Percentiles rank a stretch among this genome's conserved stretches.
Conservation (phyloP, 306 rosid species). For the Acmispon strigosus region DNA sequence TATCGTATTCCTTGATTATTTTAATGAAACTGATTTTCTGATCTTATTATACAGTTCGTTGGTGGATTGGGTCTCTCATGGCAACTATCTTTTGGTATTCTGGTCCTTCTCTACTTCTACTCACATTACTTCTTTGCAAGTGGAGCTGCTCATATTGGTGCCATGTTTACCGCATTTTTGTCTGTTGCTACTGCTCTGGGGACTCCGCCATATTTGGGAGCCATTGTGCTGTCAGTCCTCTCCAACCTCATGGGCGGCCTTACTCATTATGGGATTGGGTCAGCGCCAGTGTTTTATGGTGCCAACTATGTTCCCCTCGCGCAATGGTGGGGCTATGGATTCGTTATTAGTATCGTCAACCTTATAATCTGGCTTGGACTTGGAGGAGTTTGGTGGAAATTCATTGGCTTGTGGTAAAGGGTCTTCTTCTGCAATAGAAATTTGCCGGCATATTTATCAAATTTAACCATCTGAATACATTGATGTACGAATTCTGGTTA, state of each 20-base stretch:
- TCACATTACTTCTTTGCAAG: slow-evolving; percentile 99
- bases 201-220: slow-evolving; percentile 87
- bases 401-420: slow-evolving; percentile 78
- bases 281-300: slow-evolving; percentile 93
- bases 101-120: slow-evolving; percentile 94
- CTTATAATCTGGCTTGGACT: slow-evolving; percentile 88
- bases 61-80: slow-evolving; percentile 97
- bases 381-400: slow-evolving; percentile 96
- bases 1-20: neutral
- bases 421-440: slow-evolving; percentile 4
- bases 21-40: slow-evolving; percentile 10
- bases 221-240: slow-evolving; percentile 85
- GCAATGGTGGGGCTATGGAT: slow-evolving; percentile 98
- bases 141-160: slow-evolving; percentile 99
- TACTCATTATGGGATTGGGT: slow-evolving; percentile 97
- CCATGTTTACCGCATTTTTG: slow-evolving; percentile 97
- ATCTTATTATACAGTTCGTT: slow-evolving; percentile 59
- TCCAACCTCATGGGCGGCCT: slow-evolving; percentile 99
- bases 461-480: slow-evolving; percentile 18
- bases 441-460: slow-evolving; percentile 17
- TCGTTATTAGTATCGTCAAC: slow-evolving; percentile 71
- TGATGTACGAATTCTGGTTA: slow-evolving; percentile 16
- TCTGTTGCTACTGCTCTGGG: slow-evolving; percentile 98
- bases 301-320: slow-evolving; percentile 95
- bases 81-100: slow-evolving; percentile 90